Conservation (phyloP, 257 asterid genomes). For the Solanum neorickii region DNA sequence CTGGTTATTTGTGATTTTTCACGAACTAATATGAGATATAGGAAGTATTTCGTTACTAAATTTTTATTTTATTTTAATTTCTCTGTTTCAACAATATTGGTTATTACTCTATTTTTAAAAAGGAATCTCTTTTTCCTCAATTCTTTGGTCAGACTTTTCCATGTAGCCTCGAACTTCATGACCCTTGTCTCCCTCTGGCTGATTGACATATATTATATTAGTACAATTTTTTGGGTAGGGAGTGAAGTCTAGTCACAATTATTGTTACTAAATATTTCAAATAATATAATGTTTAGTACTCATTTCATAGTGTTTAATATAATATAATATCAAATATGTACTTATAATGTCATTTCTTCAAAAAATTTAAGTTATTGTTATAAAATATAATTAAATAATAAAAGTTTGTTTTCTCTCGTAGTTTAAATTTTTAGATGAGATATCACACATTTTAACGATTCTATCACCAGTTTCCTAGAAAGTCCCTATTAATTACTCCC, state of each 20-base stretch:
- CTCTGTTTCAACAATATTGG: background rate
- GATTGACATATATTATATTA: background rate
- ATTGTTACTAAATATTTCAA: background rate
- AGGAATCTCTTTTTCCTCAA: conserved; percentile 3
- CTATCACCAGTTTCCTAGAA: background rate
- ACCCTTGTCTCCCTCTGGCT: conserved; percentile 8
- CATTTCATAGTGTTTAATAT: background rate
- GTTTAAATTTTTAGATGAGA: too few relatives aligned
- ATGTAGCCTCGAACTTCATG: conserved; percentile 28
- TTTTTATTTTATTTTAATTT: background rate
- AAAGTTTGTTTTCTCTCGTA: rapidly evolving
- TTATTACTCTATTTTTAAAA: background rate
- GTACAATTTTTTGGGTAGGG: background rate
- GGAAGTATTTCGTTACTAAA: background rate
- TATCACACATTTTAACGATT: rapidly evolving
- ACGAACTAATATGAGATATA: background rate
- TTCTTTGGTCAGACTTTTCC: conserved; percentile 32
- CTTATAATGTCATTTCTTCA: background rate
- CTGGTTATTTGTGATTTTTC: too few relatives aligned
- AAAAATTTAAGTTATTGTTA: background rate
- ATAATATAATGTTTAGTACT: background rate
- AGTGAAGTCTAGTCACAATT: background rate
- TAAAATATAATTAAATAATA: too few relatives aligned
- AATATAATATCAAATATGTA: background rate
- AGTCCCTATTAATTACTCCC: background rate